Conservation (phyloP, 495 filamentous ascomycete genomes). For the Trichoderma orchidacearum region DNA sequence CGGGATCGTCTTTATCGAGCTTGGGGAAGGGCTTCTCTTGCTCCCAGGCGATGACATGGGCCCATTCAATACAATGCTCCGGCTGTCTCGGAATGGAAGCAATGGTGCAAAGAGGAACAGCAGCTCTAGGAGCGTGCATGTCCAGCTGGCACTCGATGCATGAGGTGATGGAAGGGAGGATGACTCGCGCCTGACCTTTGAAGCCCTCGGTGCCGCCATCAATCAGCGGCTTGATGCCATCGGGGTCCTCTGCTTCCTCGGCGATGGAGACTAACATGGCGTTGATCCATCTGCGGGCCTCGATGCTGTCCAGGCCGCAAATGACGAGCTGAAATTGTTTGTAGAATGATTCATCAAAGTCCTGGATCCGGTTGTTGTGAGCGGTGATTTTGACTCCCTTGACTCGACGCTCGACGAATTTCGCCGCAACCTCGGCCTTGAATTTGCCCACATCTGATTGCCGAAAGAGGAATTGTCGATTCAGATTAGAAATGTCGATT, state of each 20-base stretch:
- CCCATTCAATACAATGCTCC: constrained; percentile 98
- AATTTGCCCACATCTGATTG: constrained; percentile 81
- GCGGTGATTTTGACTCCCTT: constrained; percentile 86
- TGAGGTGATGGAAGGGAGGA: constrained; percentile 79
- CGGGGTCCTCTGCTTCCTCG: constrained; percentile 53
- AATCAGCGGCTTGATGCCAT: constrained; percentile 80
- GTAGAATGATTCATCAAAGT: constrained; percentile 95
- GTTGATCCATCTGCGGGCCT: constrained; percentile 97
- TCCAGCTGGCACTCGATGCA: constrained; percentile 98
- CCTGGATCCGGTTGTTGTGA: constrained; percentile 88
- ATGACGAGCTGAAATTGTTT: constrained; percentile 92
- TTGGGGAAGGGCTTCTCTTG: constrained; percentile 46
- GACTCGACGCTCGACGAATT: constrained; percentile 78
- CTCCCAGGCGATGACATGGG: constrained; percentile 66
- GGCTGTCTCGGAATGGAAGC: constrained; percentile 95
- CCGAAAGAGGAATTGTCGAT: constrained; percentile 95
- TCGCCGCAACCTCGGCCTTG: constrained; percentile 87
- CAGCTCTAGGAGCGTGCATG: constrained; percentile 88
- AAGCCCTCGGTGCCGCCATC: constrained; percentile 98
- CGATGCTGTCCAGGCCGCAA: constrained; percentile 95
- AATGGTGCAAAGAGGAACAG: constrained; percentile 92
- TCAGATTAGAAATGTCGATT: constrained; percentile 97
- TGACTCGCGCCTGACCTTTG: constrained; percentile 91
- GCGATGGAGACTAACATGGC: constrained; percentile 84
- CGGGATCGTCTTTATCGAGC: constrained; percentile 91